These are phyloP conservation scores for Ananas comosus DNA, from an alignment of 176 grass and related monocot genomes.

Conservation along the genomic window DNA sequence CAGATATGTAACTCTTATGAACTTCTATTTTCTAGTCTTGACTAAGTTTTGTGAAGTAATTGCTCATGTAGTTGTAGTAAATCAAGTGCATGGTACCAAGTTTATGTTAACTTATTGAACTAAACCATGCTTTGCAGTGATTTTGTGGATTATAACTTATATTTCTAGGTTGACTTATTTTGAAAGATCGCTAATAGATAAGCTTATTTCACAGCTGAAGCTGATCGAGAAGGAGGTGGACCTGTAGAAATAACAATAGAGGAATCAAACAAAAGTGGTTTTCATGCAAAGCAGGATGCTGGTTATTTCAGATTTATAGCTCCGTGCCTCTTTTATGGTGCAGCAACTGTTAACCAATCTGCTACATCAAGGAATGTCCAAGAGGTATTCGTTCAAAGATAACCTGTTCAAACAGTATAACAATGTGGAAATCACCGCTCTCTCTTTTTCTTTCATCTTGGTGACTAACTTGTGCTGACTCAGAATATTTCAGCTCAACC, in stretches of 20 bases:
- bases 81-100: no score
- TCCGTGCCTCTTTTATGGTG: constrained; percentile 36
- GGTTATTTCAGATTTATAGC: constrained; percentile 44
- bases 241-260: constrained; percentile 60
- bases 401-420: no score
- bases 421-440: no score
- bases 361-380: background rate
- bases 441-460: background rate
- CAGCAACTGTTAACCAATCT: background rate
- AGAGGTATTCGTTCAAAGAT: background rate
- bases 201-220: constrained; percentile 52
- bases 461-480: background rate
- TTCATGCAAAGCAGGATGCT: constrained; percentile 23
- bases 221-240: constrained; percentile 53
- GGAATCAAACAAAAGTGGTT: constrained; percentile 34
- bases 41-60: background rate
- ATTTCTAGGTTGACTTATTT: no score
- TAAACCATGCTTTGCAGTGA: no score
- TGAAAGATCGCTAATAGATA: constrained; percentile 1
- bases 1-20: constrained; percentile 51
- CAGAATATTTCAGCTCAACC: constrained; percentile 20
- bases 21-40: constrained; percentile 1
- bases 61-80: no score
- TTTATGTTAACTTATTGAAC: no score
- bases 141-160: no score